Evolutionary conservation across 2,329 filamentous ascomycete species (phyloP).

Genomic region (Helminthosporium solani): DNA sequence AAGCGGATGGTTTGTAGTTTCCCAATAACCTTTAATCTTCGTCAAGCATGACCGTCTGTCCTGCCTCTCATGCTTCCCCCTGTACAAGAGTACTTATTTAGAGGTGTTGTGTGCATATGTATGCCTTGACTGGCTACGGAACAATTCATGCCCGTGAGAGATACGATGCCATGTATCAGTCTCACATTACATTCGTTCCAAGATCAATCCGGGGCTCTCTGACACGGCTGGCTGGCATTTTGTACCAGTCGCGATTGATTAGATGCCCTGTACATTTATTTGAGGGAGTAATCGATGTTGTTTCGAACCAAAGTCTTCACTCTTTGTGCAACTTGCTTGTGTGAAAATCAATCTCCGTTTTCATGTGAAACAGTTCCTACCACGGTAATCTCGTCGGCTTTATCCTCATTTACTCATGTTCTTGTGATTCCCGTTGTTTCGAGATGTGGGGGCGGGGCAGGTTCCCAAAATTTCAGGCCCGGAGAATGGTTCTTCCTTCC

Average conservation of each 20-base stretch:
- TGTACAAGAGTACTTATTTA: background rate
- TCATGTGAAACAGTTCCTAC: no score
- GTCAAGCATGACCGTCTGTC: background rate
- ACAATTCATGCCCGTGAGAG: constrained; percentile 42
- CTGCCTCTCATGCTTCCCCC: background rate
- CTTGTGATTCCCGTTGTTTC: no score
- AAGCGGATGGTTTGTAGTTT: constrained; percentile 32
- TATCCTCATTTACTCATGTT: no score
- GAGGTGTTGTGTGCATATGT: background rate
- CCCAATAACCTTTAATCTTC: background rate
- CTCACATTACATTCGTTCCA: constrained; percentile 43
- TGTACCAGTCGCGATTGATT: constrained; percentile 33
- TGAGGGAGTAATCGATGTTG: no score
- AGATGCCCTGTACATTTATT: constrained; percentile 29
- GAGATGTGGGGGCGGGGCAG: constrained; percentile 17
- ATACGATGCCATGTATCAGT: constrained; percentile 37
- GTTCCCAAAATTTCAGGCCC: constrained; percentile 4
- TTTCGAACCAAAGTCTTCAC: no score
- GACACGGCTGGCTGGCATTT: constrained; percentile 31
- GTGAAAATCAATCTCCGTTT: no score
- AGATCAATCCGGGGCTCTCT: constrained; percentile 35
- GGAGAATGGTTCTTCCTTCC: constrained; percentile 6
- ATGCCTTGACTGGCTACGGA: constrained; percentile 18
- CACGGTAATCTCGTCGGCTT: no score
- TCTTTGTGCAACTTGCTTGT: no score